Percentiles rank a stretch among this genome's conserved stretches.
Conservation (phyloP, 768 basidiomycete genomes). For the Crepidotus variabilis region DNA sequence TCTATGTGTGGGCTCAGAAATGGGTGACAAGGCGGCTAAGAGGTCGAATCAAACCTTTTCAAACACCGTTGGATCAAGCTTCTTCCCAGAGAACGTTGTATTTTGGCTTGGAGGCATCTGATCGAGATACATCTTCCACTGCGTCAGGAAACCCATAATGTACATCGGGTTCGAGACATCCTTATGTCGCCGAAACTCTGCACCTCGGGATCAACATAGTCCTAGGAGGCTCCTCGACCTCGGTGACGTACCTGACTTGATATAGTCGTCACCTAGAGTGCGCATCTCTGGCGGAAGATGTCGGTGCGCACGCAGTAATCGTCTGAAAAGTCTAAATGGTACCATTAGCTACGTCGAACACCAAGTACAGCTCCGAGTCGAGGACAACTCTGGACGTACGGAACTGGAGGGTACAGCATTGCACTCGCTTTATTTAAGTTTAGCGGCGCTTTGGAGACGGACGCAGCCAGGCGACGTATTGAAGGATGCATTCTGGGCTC, state of each 20-base stretch:
- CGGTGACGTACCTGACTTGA: conserved; percentile 62
- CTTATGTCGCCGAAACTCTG: conserved; percentile 86
- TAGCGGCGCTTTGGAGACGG: conserved; percentile 52
- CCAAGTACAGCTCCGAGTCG: not conserved
- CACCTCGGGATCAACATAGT: not conserved
- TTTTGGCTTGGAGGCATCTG: conserved; percentile 48
- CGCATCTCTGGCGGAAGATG: conserved; percentile 75
- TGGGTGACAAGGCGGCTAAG: not conserved
- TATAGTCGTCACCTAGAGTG: conserved; percentile 79
- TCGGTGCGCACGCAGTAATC: conserved; percentile 77
- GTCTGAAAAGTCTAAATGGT: conserved; percentile 68
- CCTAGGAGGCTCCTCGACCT: not conserved
- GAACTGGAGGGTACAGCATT: conserved; percentile 76
- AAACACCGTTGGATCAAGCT: conserved; percentile 63
- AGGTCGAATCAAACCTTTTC: conserved; percentile 58
- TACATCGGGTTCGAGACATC: conserved; percentile 80
- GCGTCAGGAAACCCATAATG: conserved; percentile 91
- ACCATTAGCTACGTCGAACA: not conserved
- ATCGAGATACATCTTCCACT: conserved; percentile 95
- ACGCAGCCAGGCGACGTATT: conserved; percentile 47
- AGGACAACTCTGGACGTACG: conserved; percentile 46
- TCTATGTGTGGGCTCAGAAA: conserved; percentile 36
- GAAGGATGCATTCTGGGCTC: conserved; percentile 34
- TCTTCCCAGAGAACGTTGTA: conserved; percentile 56
- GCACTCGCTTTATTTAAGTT: conserved; percentile 61